Conservation (phyloP, 2,329 filamentous ascomycete genomes). For the Pestalotiopsis sp. region DNA sequence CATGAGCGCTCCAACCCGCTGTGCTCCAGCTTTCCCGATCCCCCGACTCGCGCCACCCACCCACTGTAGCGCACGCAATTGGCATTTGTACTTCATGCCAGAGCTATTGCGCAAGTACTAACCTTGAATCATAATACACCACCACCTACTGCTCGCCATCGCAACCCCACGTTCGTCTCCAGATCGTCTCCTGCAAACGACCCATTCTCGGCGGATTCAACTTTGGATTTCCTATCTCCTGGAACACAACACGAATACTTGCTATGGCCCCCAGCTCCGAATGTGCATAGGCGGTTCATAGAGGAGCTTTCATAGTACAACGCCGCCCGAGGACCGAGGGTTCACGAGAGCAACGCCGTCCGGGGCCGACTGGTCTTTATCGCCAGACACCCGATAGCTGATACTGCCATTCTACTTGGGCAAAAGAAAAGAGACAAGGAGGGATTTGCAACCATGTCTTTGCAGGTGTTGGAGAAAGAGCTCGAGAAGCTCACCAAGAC, state of each 20-base stretch:
- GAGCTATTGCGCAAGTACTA: too few species aligned
- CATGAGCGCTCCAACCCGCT: background rate
- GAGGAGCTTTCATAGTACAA: background rate
- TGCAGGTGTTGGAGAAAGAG: slow-evolving; percentile 68
- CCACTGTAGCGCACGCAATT: background rate
- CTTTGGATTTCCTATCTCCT: too few species aligned
- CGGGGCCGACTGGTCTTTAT: background rate
- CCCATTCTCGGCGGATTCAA: background rate
- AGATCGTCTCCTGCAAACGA: background rate
- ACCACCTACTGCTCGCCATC: background rate
- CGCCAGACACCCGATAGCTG: background rate
- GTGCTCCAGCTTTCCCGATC: background rate
- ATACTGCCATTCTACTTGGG: slow-evolving; percentile 24
- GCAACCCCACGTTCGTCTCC: background rate
- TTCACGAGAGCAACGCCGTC: background rate
- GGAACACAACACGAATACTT: background rate
- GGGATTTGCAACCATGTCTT: slow-evolving; percentile 43
- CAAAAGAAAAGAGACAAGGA: slow-evolving; percentile 24
- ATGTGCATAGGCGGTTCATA: background rate
- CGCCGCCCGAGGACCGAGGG: background rate
- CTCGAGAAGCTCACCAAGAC: slow-evolving; percentile 72
- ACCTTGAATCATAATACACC: background rate
- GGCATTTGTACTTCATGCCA: too few species aligned
- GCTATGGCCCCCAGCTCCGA: background rate
- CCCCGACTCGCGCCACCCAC: background rate